phyloP scores from a whole-genome alignment of 1,284 basidiomycete species.

The Gomphus sp. region DNA sequence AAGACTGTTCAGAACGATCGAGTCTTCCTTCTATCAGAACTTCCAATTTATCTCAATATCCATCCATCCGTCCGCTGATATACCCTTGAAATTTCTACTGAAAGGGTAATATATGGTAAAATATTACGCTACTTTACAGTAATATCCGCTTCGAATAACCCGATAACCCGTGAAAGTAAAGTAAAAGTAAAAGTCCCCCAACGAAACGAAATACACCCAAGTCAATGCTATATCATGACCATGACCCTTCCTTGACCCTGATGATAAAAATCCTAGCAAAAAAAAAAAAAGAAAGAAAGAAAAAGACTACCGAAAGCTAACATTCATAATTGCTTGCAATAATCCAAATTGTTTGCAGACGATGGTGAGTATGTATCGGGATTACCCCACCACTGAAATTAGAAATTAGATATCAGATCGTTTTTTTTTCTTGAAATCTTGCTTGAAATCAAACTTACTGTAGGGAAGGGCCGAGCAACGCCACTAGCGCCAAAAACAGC shows the following conservation, averaged over 20 bases:
- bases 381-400: conserved; percentile 13
- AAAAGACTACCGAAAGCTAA: not conserved
- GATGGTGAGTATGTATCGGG: not conserved
- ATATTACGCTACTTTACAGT: not conserved
- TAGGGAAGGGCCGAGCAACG: conserved; percentile 38
- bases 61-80: no score
- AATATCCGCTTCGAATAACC: no score
- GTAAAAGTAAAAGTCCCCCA: no score
- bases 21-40: no score
- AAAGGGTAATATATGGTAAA: not conserved
- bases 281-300: no score
- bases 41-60: no score
- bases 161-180: no score
- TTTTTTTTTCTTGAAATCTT: not conserved
- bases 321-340: conserved; percentile 4
- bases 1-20: no score
- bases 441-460: conserved; percentile 22
- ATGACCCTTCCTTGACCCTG: no score
- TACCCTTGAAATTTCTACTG: not conserved
- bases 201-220: no score
- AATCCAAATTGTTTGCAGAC: conserved; percentile 10
- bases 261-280: not conserved
- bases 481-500: conserved; percentile 61
- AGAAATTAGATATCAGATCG: not conserved
- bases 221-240: no score